A percentile compares a stretch with the other conserved stretches of the same genome.
These are phyloP conservation scores for Marsdenia floribunda DNA, from an alignment of 257 asterid genomes.

Conservation along the genomic window DNA sequence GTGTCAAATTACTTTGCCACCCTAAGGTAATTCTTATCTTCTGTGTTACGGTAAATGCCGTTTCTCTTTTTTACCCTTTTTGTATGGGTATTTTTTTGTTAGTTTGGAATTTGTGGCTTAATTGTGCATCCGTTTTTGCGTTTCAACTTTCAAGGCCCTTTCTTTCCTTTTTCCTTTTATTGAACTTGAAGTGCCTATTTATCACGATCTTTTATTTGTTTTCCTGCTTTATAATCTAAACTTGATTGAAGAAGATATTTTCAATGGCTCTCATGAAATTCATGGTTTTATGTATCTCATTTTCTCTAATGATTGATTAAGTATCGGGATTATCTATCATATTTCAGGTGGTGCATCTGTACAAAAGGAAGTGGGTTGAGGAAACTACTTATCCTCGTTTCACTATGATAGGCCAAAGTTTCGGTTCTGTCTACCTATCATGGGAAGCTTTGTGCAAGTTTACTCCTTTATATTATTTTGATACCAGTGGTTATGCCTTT, in stretches of 20 bases:
- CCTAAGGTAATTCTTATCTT: constrained; percentile 42
- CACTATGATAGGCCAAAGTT: constrained; percentile 96
- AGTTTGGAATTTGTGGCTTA: neutral
- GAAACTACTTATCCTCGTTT: constrained; percentile 87
- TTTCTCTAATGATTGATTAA: neutral
- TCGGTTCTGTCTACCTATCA: constrained; percentile 81
- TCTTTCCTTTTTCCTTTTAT: neutral
- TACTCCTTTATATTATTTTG: constrained; percentile 77
- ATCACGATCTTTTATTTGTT: neutral
- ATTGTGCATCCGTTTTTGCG: neutral
- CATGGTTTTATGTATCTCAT: neutral
- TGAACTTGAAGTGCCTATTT: neutral
- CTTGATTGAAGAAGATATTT: neutral
- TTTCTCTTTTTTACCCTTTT: neutral
- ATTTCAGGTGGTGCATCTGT: constrained; percentile 70
- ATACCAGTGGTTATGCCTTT: constrained; percentile 96
- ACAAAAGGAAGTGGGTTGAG: constrained; percentile 80
- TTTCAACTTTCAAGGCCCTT: neutral
- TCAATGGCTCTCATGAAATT: neutral
- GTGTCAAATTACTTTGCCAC: constrained; percentile 59
- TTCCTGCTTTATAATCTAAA: neutral
- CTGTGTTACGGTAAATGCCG: neutral
- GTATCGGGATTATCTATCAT: neutral
- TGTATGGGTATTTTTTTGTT: neutral
- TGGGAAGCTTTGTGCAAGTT: constrained; percentile 84